Conservation (phyloP, 2,329 filamentous ascomycete genomes). For the Ceratocystis lukuohia region DNA sequence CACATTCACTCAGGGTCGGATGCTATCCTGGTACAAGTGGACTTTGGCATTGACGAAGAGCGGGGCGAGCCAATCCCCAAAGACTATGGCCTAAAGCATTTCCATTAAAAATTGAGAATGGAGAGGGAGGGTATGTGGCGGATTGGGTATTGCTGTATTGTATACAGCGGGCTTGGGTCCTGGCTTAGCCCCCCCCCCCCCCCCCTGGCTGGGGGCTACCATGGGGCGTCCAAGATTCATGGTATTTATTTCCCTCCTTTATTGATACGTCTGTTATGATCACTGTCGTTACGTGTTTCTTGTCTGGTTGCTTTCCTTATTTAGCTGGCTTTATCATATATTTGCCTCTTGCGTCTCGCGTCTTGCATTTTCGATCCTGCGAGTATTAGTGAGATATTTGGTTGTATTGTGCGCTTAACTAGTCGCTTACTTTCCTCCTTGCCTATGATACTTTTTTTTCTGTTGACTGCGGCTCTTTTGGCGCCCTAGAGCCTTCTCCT, state of each 20-base stretch:
- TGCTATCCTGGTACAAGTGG: slow-evolving; percentile 28
- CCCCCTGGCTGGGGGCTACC: too few species aligned
- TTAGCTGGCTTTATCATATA: too few species aligned
- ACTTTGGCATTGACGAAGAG: slow-evolving; percentile 28
- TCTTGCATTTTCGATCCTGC: too few species aligned
- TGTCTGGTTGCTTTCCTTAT: too few species aligned
- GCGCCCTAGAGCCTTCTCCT: not conserved
- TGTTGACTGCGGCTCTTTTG: not conserved
- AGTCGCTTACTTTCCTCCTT: too few species aligned
- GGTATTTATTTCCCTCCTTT: not conserved
- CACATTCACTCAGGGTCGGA: slow-evolving; percentile 20
- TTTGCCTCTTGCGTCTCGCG: too few species aligned
- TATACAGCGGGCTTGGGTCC: not conserved
- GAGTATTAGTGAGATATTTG: too few species aligned
- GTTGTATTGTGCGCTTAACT: too few species aligned
- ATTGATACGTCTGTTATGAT: not conserved
- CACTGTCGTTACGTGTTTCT: too few species aligned
- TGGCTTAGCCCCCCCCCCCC: not conserved
- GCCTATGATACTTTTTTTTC: too few species aligned
- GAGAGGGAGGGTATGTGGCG: not conserved
- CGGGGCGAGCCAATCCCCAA: slow-evolving; percentile 13
- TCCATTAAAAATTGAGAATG: slow-evolving; percentile 1
- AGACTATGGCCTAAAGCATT: slow-evolving; percentile 16
- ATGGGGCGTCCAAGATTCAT: not conserved
- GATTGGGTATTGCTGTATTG: not conserved